Evolutionary conservation across 768 basidiomycete species (phyloP).

Genomic region (Lepiota venenata): DNA sequence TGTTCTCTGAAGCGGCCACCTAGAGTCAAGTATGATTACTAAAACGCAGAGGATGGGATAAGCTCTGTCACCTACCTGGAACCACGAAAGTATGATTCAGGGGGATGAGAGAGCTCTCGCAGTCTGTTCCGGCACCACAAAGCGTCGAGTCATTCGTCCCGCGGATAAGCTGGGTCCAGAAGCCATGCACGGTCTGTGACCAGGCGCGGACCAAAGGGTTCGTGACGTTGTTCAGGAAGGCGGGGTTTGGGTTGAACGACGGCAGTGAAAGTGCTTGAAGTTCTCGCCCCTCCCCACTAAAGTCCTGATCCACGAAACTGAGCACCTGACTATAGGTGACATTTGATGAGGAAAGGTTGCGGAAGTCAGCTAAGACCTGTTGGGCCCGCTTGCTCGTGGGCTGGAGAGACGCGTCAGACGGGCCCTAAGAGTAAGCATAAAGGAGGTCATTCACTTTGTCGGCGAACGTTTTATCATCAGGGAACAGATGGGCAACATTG

Average conservation of each 20-base stretch:
- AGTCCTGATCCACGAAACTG: slow-evolving; percentile 70
- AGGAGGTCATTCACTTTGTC: slow-evolving; percentile 48
- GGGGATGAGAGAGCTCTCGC: slow-evolving; percentile 85
- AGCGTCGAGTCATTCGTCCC: slow-evolving; percentile 67
- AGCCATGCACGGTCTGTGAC: slow-evolving; percentile 76
- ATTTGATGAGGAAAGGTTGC: slow-evolving; percentile 34
- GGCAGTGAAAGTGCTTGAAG: slow-evolving; percentile 59
- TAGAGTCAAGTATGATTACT: slow-evolving; percentile 14
- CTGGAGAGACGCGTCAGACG: slow-evolving; percentile 28
- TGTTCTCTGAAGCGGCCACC: slow-evolving; percentile 79
- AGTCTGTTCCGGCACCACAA: slow-evolving; percentile 54
- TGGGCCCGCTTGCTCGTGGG: slow-evolving; percentile 70
- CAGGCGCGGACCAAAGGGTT: slow-evolving; percentile 71
- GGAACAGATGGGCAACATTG: slow-evolving; percentile 69
- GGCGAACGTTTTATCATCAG: slow-evolving; percentile 86
- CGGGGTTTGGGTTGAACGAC: slow-evolving; percentile 59
- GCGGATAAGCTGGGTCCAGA: slow-evolving; percentile 80
- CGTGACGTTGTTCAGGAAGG: slow-evolving; percentile 67
- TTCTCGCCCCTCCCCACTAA: slow-evolving; percentile 84
- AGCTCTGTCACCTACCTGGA: slow-evolving; percentile 53
- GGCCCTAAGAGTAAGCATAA: background rate
- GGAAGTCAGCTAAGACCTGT: slow-evolving; percentile 69
- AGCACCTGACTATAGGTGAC: slow-evolving; percentile 65
- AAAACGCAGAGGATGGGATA: background rate
- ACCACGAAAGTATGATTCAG: slow-evolving; percentile 90